Conservation (phyloP, 2,329 filamentous ascomycete species). For the Cryphonectria japonica region DNA sequence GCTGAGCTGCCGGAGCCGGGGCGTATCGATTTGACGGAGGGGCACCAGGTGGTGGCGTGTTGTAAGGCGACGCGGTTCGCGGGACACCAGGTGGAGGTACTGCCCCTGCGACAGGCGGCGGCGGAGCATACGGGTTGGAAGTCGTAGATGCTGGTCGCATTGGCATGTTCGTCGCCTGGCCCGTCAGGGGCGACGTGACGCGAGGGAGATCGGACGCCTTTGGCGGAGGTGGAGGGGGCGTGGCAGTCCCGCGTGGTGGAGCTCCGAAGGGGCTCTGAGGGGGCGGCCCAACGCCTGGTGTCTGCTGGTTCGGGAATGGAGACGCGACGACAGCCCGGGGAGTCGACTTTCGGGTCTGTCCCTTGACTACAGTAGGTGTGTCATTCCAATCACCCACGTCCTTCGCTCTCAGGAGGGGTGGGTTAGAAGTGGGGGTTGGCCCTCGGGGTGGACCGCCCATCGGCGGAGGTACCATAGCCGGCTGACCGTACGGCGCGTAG, state of each 20-base stretch:
- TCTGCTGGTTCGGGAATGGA: constrained; percentile 72
- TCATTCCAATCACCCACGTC: constrained; percentile 92
- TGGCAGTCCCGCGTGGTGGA: constrained; percentile 61
- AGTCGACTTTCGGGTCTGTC: constrained; percentile 74
- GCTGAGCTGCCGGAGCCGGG: constrained; percentile 64
- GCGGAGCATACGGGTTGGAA: constrained; percentile 67
- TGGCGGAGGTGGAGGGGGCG: constrained; percentile 80
- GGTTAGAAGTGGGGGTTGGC: constrained; percentile 66
- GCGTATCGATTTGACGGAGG: constrained; percentile 79
- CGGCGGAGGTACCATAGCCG: constrained; percentile 34
- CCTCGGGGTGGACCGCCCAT: constrained; percentile 55
- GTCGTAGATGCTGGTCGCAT: constrained; percentile 60
- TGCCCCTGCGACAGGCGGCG: constrained; percentile 45
- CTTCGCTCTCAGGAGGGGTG: constrained; percentile 71
- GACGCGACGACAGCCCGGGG: constrained; percentile 73
- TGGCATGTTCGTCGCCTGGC: constrained; percentile 49
- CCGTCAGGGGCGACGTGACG: constrained; percentile 71
- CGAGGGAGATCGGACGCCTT: constrained; percentile 70
- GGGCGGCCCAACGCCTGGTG: constrained; percentile 48
- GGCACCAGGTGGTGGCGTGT: constrained; percentile 71
- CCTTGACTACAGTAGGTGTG: constrained; percentile 81
- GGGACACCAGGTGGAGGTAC: constrained; percentile 60
- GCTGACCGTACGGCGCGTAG: constrained; percentile 43
- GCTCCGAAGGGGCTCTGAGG: constrained; percentile 61
- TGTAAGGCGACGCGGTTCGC: constrained; percentile 84